Base-by-base conservation (phyloP, 108 stramenopile species). In the Nitzschia sp. region DNA sequence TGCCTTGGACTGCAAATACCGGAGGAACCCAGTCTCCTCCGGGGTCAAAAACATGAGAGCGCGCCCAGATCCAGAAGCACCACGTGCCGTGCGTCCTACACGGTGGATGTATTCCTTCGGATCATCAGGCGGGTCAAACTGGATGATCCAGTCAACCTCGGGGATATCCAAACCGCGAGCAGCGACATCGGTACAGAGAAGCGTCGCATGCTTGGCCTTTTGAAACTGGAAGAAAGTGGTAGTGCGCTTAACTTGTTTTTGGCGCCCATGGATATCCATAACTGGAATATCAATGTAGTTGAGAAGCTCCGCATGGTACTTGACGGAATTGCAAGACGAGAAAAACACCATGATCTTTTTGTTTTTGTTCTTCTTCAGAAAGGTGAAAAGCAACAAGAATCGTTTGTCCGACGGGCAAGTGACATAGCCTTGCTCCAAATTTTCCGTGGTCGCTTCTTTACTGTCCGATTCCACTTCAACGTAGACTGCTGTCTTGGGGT, bases 341-440 rank as follows among this genome's bases (percentile, higher is more conserved):
- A 98, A 97, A 80, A 99, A 99, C 4, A 99, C 98, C 97, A 98
- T 98, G 74, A 99, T 90, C 81, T 99, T 99, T 70, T 96, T 94
- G 59, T 97, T 95, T 77, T 97, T 97, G 92, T 98, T 98, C 90
- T 97, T 95, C 66, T 98, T 98, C 57, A 99, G 68, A 74, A 99
- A 99, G 1, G 99, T 97, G 69, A 96, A 99, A 11, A 99, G 88
- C 24, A 99, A 79, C 57, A 98, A 74, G 74, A 99, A 98, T 19
- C 99, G 93, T 72, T 97, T 90, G 63, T 98, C 97, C 2, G 93
- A 89, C 26, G 97, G 96, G 65, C 97, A 97, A 29, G 97, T 97
- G 30, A 99, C 97, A 65, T 98, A 99, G 24, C 99, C 97, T 79
- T 99, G 96, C 75, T 99, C 98, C 46, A 99, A 80, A 26, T 96